phyloP scores from a whole-genome alignment of 176 grass and related monocot genomes.

The Lolium multiflorum region DNA sequence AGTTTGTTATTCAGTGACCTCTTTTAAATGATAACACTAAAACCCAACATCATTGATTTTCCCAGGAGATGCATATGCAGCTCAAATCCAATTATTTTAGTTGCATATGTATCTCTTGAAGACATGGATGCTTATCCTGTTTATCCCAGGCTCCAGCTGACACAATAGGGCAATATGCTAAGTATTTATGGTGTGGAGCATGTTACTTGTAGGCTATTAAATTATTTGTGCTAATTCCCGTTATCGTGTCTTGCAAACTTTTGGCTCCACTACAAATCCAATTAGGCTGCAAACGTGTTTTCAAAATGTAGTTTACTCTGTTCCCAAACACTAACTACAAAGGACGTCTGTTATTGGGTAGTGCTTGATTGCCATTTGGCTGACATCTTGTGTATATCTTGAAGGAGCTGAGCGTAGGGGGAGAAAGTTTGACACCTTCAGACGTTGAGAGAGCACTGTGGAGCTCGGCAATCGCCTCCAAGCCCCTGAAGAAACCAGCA shows the following conservation, averaged over 20 bases:
- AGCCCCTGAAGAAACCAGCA: constrained; percentile 32
- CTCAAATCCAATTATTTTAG: neutral
- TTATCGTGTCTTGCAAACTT: neutral
- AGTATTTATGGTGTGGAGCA: neutral
- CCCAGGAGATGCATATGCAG: neutral
- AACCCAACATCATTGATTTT: neutral
- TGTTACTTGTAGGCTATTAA: constrained; percentile 7
- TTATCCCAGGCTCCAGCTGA: neutral
- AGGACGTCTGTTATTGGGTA: neutral
- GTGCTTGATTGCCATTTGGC: neutral
- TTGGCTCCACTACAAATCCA: neutral
- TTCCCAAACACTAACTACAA: neutral
- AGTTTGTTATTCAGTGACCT: neutral
- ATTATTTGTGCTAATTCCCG: neutral
- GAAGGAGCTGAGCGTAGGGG: constrained; percentile 78
- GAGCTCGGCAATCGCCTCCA: constrained; percentile 73
- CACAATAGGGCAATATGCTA: neutral
- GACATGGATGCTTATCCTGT: neutral
- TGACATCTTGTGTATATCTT: constrained; percentile 32
- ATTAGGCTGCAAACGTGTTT: neutral
- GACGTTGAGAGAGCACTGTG: constrained; percentile 79
- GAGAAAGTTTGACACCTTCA: constrained; percentile 64
- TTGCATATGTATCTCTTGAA: neutral
- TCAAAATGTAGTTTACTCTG: neutral
- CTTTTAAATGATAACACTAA: neutral